Evolutionary conservation across 768 basidiomycete species (phyloP), one percentile per base, ranked within the genome.

Genomic region (Naematelia aurantialba): DNA sequence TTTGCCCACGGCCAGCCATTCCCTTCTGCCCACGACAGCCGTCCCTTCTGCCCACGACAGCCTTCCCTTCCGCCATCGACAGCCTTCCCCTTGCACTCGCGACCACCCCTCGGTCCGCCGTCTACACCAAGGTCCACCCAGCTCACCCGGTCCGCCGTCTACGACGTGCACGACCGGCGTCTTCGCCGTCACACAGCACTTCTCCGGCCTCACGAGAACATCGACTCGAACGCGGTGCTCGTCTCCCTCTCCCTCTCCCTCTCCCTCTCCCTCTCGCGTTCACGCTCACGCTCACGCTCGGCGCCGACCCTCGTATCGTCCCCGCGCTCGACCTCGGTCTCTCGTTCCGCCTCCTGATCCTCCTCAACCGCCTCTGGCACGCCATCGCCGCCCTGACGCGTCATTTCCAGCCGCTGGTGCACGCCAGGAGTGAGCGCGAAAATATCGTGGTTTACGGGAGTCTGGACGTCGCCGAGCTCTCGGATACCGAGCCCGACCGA

Each of bases 391-490:
- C 14, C 14, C 42, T 54, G 45, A n/a, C 19, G 22, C 19, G 63
- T 58, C n/a, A 65, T 29, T 8, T 58, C 67, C 5, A 63, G 39
- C 14, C 61, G n/a, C 50, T 65, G 61, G 26, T 60, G 58, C 34
- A 70, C 60, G 3, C 63, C 61, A 3, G 67, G 66, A 3, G 76
- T 76, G 1, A 79, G 63, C 31, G 72, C 67, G 12, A 79, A 65
- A 69, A 79, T 78, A 21, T 72, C 76, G 19, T 73, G 70, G 62
- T 79, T 79, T 56, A 73, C 75, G 0, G 79, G 79, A 12, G 79
- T 79, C 2, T 73, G 67, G 3, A 73, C 72, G 17, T 67, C 53
- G 45, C 61, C 49, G 49, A 52, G 14, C 27, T 25, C 58, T 14
- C 50, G 45, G 8, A 45, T 26, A 25, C 48, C 56, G 4, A 42